Base-by-base conservation (phyloP, 768 basidiomycete species). In the Cyclocybe aegerita region DNA sequence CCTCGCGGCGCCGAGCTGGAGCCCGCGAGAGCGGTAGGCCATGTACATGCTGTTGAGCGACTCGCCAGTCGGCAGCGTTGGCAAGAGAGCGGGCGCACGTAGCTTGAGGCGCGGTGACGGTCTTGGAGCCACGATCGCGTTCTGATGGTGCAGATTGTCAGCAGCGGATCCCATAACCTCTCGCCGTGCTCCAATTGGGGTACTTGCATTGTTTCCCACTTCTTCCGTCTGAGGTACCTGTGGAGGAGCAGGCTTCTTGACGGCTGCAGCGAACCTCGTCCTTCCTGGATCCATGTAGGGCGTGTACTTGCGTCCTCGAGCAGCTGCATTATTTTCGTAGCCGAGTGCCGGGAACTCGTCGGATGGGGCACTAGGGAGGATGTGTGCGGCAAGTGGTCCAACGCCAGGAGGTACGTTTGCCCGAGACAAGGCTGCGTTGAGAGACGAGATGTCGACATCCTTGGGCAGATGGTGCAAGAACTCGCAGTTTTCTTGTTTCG, bases 401-500 rank as follows among this genome's bases (percentile, higher is more conserved):
- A 70, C 74, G 38, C 72, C 74, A 12, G 75, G 73, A 29, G 80
- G 79, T 5, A 91, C 67, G 55, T 80, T 83, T 7, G 82, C 78
- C n/a, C 83, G 79, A 5, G 82, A 73, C 70, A 93, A 80, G 17
- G 83, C 85, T 34, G 78, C 75, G 53, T 81, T 83, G 48, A 93
- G 73, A 50, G 80, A 77, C 38, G 83, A 67, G 34, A 93, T 78
- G 62, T 97, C 93, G 36, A 89, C 85, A 56, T 93, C 88, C 58
- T 89, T 85, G 5, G 92, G 93, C 4, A 95, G 73, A 65, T 91
- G 90, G 64, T 97, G 95, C 63, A 97, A 70, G 70, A 98, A 98
- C 70, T 98, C 97, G 81, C 95, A 98, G 56, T 80, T 83, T 50
- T 96, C 94, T 48, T 94, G 90, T 68, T 99, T 99, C 30, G 95